Base-by-base conservation (phyloP, 495 filamentous ascomycete species). In the Articulospora tetracladia region DNA sequence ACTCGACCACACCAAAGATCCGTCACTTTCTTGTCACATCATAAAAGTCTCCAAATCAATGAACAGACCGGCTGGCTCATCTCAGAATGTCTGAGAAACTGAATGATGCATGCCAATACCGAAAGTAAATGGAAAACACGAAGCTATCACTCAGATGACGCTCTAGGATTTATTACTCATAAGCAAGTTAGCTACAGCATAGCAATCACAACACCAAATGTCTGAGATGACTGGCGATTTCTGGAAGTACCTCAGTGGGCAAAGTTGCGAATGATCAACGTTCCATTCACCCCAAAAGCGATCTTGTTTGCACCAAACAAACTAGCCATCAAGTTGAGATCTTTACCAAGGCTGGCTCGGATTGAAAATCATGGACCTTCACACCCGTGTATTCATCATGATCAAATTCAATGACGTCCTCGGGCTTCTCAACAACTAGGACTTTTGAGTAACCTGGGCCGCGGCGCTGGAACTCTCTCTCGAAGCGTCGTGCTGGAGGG, bases 371-470 rank as follows among this genome's bases (percentile, higher is more conserved):
- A 44, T 44, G 10, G 39, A 44, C 15, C 39, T 17, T 44, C 39
- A 44, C 39, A 44, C 20, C 47, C 3, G 8, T 24, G 20, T 24
- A 24, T 36, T 57, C 54, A 24, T 54, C 28, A 12, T 1, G n/a
- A 24, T 58, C 36, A 15, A 50, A 55, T 15, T 8, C n/a, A 1
- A 26, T 22, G 30, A 55, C 15, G 55, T 63, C 61, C 7, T 58
- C 55, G 12, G 47, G 47, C 13, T 10, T 58, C 15, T 63, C 47
- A 19, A 63, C 17, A 17, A 25, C 17, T n/a, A 47, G 28, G 27
- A 58, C 23, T 17, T 47, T 57, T 11, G 54, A 26, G 34, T 32
- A 63, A 15, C 48, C 54, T 19, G 48, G 25, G 15, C 2, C 25
- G 15, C 28, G 30, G 24, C 20, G 36, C 34, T 58, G 10, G 39